Conservation (phyloP, 768 basidiomycete genomes). For the Rhodotorula toruloides region DNA sequence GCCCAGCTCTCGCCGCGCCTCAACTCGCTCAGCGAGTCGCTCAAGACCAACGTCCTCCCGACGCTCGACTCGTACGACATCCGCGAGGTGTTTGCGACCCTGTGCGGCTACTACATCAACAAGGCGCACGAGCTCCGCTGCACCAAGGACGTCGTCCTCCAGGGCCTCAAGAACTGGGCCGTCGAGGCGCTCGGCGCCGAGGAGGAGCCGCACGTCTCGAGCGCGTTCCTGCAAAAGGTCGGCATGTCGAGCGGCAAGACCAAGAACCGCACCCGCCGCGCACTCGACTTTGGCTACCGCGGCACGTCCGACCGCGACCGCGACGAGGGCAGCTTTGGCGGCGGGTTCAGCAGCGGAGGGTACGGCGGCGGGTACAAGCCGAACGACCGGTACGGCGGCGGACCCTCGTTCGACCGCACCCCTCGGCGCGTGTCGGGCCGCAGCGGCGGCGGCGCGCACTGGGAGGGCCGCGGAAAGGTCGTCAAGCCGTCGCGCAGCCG, state of each 20-base stretch:
- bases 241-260: constrained; percentile 43
- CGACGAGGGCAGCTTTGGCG: neutral
- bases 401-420: too few species aligned
- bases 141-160: constrained; percentile 51
- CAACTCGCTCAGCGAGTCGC: constrained; percentile 41
- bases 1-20: constrained; percentile 39
- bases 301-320: neutral
- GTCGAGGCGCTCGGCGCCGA: constrained; percentile 56
- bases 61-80: constrained; percentile 47
- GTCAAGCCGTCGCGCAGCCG: too few species aligned
- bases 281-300: neutral
- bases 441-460: neutral
- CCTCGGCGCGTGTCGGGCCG: too few species aligned
- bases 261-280: constrained; percentile 18
- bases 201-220: constrained; percentile 55
- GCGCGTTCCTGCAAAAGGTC: constrained; percentile 52
- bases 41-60: constrained; percentile 38
- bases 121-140: constrained; percentile 54
- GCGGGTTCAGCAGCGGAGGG: neutral
- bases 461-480: neutral
- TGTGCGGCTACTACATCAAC: constrained; percentile 67
- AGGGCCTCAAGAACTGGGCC: constrained; percentile 62
- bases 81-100: constrained; percentile 59
- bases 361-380: neutral
- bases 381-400: neutral